A percentile compares a stretch with the other conserved stretches of the same genome.
These are phyloP conservation scores for Podila horticola DNA, from an alignment of 192 early-diverging fungal genomes.

Conservation along the genomic window DNA sequence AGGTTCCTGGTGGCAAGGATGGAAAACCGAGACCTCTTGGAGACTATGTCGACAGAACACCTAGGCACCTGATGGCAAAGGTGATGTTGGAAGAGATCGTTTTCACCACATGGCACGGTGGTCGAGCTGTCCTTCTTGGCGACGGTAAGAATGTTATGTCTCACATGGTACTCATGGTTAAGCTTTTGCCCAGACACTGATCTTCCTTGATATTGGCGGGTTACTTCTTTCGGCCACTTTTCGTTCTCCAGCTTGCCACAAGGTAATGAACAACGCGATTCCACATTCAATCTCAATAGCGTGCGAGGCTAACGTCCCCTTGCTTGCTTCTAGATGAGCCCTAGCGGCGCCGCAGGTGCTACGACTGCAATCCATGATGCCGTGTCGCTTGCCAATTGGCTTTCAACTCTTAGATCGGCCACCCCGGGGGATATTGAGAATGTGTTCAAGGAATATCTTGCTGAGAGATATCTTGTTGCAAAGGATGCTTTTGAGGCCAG, in stretches of 20 bases:
- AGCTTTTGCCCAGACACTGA: too few relatives aligned
- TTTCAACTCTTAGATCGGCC: background rate
- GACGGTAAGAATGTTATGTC: background rate
- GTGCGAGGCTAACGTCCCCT: too few relatives aligned
- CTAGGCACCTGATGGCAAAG: too few relatives aligned
- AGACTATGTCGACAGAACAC: too few relatives aligned
- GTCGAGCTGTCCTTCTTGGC: background rate
- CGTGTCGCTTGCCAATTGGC: background rate
- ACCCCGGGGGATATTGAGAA: background rate
- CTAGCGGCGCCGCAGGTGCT: background rate
- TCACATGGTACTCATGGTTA: too few relatives aligned
- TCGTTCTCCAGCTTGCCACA: too few relatives aligned
- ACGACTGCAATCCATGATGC: background rate
- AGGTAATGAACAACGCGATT: too few relatives aligned
- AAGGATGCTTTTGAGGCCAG: background rate
- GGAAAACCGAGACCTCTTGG: background rate
- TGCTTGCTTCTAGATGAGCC: background rate
- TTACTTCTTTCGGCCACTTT: too few relatives aligned
- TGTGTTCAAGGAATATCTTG: background rate
- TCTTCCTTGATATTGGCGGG: too few relatives aligned
- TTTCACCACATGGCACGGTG: too few relatives aligned
- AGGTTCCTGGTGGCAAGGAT: background rate
- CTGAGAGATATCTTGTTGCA: background rate
- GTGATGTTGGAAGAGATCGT: too few relatives aligned
- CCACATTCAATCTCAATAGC: too few relatives aligned